These are phyloP conservation scores for Lagenaria siceraria DNA, from an alignment of 306 rosid genomes.

Conservation along the genomic window DNA sequence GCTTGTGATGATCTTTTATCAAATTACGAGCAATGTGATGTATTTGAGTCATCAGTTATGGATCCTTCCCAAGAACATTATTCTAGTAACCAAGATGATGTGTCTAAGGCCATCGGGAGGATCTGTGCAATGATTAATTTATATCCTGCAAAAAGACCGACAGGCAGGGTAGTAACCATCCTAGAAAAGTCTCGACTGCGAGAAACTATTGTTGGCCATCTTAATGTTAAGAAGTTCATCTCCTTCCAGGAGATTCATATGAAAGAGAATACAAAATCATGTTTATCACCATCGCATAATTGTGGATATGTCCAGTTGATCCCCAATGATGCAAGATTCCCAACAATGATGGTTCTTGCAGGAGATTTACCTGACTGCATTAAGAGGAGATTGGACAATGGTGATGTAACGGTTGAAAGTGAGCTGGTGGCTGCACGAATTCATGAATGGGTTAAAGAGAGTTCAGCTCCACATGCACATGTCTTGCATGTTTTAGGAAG, in stretches of 20 bases:
- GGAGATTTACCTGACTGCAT: conserved; percentile 42
- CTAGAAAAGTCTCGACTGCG: conserved; percentile 54
- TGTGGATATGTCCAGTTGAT: conserved; percentile 45
- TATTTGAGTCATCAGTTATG: conserved; percentile 9
- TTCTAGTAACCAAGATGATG: conserved; percentile 24
- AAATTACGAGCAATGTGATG: conserved; percentile 19
- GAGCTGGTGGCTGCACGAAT: conserved; percentile 65
- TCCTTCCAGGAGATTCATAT: conserved; percentile 23
- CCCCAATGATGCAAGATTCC: conserved; percentile 60
- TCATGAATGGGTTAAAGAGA: conserved; percentile 57
- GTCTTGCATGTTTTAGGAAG: conserved; percentile 51
- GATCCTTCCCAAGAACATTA: conserved; percentile 23
- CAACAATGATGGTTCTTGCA: conserved; percentile 42
- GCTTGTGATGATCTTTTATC: conserved; percentile 20
- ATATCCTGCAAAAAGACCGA: conserved; percentile 69
- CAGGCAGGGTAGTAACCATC: conserved; percentile 67
- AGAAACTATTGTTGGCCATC: conserved; percentile 55
- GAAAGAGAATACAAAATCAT: conserved; percentile 35
- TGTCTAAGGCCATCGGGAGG: conserved; percentile 30
- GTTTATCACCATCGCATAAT: conserved; percentile 18
- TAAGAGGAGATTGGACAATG: conserved; percentile 44
- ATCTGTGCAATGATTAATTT: conserved; percentile 45
- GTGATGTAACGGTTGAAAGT: conserved; percentile 44
- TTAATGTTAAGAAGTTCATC: conserved; percentile 36
- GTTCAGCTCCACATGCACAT: conserved; percentile 49